Percentiles rank a stretch among this genome's conserved stretches.
Evolutionary conservation across 2,329 filamentous ascomycete genomes (phyloP).

Genomic region (Karstenula rhodostoma): DNA sequence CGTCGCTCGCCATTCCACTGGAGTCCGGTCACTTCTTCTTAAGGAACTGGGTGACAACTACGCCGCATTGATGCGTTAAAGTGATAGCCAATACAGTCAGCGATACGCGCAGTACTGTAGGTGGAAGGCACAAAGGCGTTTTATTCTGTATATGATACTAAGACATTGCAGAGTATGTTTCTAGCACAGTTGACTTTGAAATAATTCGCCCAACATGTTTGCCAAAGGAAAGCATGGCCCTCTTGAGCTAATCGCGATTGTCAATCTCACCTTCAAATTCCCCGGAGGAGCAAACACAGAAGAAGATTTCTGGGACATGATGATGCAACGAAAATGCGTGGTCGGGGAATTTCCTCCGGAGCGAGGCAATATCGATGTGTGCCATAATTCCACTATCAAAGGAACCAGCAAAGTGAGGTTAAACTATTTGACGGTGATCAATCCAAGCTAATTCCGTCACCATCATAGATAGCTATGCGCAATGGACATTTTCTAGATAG

Average conservation of each 20-base stretch:
- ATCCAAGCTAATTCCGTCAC: conserved; percentile 6
- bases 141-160: too few relatives aligned
- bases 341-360: conserved; percentile 18
- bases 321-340: conserved; percentile 10
- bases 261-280: conserved; percentile 20
- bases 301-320: conserved; percentile 19
- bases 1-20: background rate
- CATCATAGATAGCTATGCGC: conserved; percentile 7
- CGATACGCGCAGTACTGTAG: background rate
- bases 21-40: background rate
- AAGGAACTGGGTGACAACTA: background rate
- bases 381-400: conserved; percentile 17
- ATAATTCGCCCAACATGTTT: background rate
- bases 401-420: conserved; percentile 10
- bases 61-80: background rate
- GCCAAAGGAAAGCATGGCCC: background rate
- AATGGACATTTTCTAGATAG: conserved; percentile 31
- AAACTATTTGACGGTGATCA: background rate
- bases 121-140: background rate
- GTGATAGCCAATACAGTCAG: background rate
- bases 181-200: background rate
- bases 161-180: background rate
- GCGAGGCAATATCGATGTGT: conserved; percentile 21
- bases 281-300: conserved; percentile 15
- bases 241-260: conserved; percentile 22